These are phyloP conservation scores for Suillus subaureus DNA, from an alignment of 768 basidiomycete species.

Conservation along the genomic window DNA sequence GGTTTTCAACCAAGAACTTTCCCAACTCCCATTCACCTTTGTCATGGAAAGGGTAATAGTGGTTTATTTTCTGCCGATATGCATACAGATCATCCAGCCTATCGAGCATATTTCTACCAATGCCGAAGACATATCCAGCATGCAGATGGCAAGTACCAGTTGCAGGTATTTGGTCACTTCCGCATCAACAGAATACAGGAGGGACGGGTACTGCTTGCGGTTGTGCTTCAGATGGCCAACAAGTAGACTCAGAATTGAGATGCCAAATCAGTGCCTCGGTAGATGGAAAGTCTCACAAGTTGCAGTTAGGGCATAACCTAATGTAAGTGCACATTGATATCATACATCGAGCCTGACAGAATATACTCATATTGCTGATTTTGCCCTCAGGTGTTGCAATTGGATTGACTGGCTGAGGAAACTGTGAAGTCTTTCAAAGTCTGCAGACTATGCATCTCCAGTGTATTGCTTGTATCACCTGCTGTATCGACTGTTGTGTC, in stretches of 20 bases:
- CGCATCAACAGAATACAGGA: not conserved
- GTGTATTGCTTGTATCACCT: not conserved
- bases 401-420: too few relatives aligned
- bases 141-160: conserved; percentile 11
- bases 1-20: conserved; percentile 27
- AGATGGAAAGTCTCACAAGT: not conserved
- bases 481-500: too few relatives aligned
- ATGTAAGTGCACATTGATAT: too few relatives aligned
- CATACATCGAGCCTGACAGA: too few relatives aligned
- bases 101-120: conserved; percentile 27
- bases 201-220: not conserved
- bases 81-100: conserved; percentile 27
- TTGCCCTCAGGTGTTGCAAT: too few relatives aligned
- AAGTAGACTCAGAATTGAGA: not conserved
- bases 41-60: conserved; percentile 37
- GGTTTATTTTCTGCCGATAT: conserved; percentile 17
- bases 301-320: not conserved
- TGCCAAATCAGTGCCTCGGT: not conserved
- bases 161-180: not conserved
- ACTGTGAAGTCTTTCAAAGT: too few relatives aligned
- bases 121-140: conserved; percentile 14
- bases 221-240: not conserved
- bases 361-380: too few relatives aligned
- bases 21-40: conserved; percentile 36
- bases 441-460: too few relatives aligned